phyloP scores from a whole-genome alignment of 2,329 filamentous ascomycete species.

The Ophiocordyceps australis region DNA sequence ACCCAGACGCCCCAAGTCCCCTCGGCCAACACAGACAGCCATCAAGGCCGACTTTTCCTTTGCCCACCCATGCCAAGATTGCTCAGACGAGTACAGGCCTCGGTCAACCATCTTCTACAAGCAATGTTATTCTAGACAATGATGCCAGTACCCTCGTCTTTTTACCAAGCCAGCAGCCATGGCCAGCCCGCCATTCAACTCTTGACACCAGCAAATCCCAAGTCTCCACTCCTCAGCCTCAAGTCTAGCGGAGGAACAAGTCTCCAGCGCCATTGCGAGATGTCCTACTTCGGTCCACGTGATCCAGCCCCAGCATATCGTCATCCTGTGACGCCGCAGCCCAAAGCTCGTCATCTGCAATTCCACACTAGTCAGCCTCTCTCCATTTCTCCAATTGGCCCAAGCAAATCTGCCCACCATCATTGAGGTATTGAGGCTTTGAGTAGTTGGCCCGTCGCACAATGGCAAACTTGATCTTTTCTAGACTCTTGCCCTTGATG shows the following conservation, averaged over 20 bases:
- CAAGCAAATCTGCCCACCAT: slow-evolving; percentile 42
- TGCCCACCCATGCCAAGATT: no score
- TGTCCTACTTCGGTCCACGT: slow-evolving; percentile 40
- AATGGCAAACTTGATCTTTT: slow-evolving; percentile 93
- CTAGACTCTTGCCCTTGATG: slow-evolving; percentile 93
- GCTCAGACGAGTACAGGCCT: no score
- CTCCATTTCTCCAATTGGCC: background rate
- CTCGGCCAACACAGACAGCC: no score
- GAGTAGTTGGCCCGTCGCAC: slow-evolving; percentile 55
- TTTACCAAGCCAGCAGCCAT: no score
- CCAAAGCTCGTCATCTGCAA: slow-evolving; percentile 43
- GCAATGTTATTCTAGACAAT: no score
- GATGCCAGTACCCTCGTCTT: no score
- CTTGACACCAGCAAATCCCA: no score
- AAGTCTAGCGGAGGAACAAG: slow-evolving; percentile 36
- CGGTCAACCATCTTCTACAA: no score
- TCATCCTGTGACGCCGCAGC: slow-evolving; percentile 33
- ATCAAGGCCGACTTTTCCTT: no score
- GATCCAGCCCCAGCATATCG: slow-evolving; percentile 46
- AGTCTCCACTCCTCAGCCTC: no score
- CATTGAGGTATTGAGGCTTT: slow-evolving; percentile 66
- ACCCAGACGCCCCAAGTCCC: no score
- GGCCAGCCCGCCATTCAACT: no score
- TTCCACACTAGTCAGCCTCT: slow-evolving; percentile 1
- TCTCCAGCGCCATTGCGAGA: slow-evolving; percentile 42